Conservation (phyloP, 2,329 filamentous ascomycete genomes). For the Fusarium sambucinum region DNA sequence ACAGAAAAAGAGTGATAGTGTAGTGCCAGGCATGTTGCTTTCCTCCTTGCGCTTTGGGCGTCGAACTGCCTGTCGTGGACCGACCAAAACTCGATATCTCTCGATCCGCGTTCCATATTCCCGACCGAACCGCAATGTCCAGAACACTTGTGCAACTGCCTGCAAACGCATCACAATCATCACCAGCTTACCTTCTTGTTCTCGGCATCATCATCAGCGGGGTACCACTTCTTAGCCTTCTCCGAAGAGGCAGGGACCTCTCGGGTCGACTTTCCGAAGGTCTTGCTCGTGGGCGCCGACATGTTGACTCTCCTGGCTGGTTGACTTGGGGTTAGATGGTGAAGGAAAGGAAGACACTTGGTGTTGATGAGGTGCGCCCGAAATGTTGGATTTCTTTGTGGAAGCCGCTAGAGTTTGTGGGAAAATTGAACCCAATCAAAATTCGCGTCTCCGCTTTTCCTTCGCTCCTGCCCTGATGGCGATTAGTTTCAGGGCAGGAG, state of each 20-base stretch:
- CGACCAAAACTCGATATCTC: constrained; percentile 16
- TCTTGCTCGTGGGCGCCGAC: constrained; percentile 85
- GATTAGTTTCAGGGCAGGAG: too few species aligned
- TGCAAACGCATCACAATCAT: constrained; percentile 42
- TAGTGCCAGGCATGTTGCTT: background rate
- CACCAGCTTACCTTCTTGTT: constrained; percentile 86
- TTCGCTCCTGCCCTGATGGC: too few species aligned
- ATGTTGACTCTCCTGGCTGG: constrained; percentile 70
- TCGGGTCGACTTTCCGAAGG: constrained; percentile 97
- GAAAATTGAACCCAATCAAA: constrained; percentile 55
- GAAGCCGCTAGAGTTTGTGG: constrained; percentile 59
- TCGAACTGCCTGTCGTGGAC: constrained; percentile 22
- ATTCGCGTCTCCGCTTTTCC: too few species aligned
- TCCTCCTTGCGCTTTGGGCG: constrained; percentile 22
- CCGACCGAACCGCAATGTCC: constrained; percentile 15
- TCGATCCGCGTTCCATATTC: constrained; percentile 23
- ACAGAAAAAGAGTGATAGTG: background rate
- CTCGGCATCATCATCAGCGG: constrained; percentile 88
- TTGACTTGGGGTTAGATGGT: constrained; percentile 52
- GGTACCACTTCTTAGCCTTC: constrained; percentile 99
- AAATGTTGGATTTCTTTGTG: constrained; percentile 59
- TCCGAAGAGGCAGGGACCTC: constrained; percentile 86
- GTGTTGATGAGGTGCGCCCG: constrained; percentile 52
- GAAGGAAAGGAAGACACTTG: constrained; percentile 54
- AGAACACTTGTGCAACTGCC: constrained; percentile 26